Conservation (phyloP, 2,329 filamentous ascomycete species). For the Pseudocercospora pini-densiflorae region DNA sequence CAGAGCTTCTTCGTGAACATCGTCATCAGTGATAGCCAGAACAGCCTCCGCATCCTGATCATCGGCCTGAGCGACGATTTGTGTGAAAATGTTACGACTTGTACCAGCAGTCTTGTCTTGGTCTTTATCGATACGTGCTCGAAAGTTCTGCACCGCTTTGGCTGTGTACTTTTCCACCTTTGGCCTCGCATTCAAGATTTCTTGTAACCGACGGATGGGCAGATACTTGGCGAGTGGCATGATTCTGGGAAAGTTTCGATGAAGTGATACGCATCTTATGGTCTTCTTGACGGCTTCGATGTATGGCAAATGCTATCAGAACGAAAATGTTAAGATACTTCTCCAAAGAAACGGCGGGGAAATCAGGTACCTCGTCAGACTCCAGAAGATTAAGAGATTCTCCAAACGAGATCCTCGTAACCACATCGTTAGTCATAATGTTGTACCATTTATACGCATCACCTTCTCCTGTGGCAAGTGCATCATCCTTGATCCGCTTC, state of each 20-base stretch:
- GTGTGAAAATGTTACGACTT: constrained; percentile 26
- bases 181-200: constrained; percentile 23
- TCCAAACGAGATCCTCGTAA: constrained; percentile 44
- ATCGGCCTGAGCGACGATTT: constrained; percentile 27
- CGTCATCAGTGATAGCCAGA: constrained; percentile 28
- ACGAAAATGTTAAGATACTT: too few species aligned
- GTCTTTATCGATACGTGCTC: constrained; percentile 10
- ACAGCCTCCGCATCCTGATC: constrained; percentile 21
- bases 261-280: constrained; percentile 22
- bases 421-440: constrained; percentile 46
- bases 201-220: constrained; percentile 23
- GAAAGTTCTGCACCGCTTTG: constrained; percentile 26
- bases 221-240: constrained; percentile 24
- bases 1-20: constrained; percentile 33
- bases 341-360: background rate
- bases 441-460: constrained; percentile 46
- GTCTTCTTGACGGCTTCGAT: constrained; percentile 27
- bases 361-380: constrained; percentile 19
- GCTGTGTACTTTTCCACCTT: constrained; percentile 26
- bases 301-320: constrained; percentile 19
- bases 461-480: constrained; percentile 34
- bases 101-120: constrained; percentile 4
- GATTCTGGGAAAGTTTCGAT: constrained; percentile 25
- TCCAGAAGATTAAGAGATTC: constrained; percentile 44
- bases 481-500: constrained; percentile 37